Percentiles rank a stretch among this genome's conserved stretches.
phyloP scores from a whole-genome alignment of 2,329 filamentous ascomycete genomes.

The Aureobasidium uvarum region DNA sequence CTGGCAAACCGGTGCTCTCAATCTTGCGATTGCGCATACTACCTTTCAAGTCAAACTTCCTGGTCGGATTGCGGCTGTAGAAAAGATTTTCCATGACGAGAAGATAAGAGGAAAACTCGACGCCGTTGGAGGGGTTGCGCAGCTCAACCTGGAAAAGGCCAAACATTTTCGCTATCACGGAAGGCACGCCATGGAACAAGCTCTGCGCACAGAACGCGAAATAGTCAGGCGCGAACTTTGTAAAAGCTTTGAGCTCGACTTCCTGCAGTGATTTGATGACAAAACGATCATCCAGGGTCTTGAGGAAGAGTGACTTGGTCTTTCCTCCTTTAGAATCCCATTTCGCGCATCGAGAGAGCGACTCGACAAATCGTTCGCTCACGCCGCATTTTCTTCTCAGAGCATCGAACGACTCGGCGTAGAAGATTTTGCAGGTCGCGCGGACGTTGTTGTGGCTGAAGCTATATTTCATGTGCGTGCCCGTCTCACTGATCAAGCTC shows the following conservation, averaged over 20 bases:
- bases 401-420: conserved; percentile 96
- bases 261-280: conserved; percentile 88
- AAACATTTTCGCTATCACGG: conserved; percentile 98
- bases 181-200: conserved; percentile 87
- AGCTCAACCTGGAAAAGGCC: conserved; percentile 97
- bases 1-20: conserved; percentile 89
- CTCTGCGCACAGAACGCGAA: conserved; percentile 97
- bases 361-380: conserved; percentile 90
- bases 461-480: conserved; percentile 93
- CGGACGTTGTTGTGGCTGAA: conserved; percentile 91
- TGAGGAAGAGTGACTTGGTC: conserved; percentile 94
- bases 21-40: conserved; percentile 99
- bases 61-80: conserved; percentile 85
- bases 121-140: conserved; percentile 87
- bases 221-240: conserved; percentile 94
- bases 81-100: conserved; percentile 98
- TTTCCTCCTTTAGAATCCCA: conserved; percentile 99
- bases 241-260: conserved; percentile 89
- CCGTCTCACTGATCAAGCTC: conserved; percentile 77
- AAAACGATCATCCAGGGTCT: conserved; percentile 91
- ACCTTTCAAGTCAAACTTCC: conserved; percentile 85
- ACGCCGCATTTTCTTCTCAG: conserved; percentile 89
- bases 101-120: conserved; percentile 91
- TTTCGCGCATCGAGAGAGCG: conserved; percentile 89
- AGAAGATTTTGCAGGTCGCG: conserved; percentile 98